Percentiles rank a stretch among this genome's conserved stretches.
Conservation (phyloP, 225 moss, liverwort and hornwort genomes). For the Antitrichia curtipendula region DNA sequence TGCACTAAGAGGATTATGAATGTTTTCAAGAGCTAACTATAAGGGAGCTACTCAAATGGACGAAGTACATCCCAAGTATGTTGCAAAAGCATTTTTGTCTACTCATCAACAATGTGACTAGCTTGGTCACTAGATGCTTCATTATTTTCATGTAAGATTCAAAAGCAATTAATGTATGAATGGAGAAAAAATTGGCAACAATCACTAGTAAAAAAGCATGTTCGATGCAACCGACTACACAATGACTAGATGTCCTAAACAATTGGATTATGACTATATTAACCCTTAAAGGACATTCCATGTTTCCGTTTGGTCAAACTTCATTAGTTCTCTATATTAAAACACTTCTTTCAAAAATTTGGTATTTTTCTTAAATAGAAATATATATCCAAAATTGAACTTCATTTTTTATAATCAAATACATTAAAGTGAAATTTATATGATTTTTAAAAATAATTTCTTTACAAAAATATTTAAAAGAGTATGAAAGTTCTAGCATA, state of each 20-base stretch:
- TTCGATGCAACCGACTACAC: background rate
- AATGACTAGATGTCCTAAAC: background rate
- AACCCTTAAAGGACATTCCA: too few relatives aligned
- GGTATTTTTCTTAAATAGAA: too few relatives aligned
- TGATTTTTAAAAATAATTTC: too few relatives aligned
- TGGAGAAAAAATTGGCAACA: background rate
- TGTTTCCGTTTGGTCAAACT: too few relatives aligned
- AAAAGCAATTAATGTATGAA: background rate
- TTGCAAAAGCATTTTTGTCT: background rate
- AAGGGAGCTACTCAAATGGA: background rate
- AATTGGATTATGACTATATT: background rate
- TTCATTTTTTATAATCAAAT: too few relatives aligned
- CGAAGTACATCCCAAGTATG: background rate
- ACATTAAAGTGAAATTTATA: too few relatives aligned
- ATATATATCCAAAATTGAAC: too few relatives aligned
- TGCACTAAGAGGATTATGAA: background rate
- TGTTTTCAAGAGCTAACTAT: background rate
- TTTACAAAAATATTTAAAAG: too few relatives aligned
- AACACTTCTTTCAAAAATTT: too few relatives aligned
- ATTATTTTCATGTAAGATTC: background rate
- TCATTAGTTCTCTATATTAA: too few relatives aligned
- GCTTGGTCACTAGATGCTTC: background rate
- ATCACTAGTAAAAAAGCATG: background rate
- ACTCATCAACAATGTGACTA: background rate
- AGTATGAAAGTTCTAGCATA: too few relatives aligned